These are phyloP conservation scores for Talaromyces trachyspermus DNA, from an alignment of 495 filamentous ascomycete species.

Conservation along the genomic window DNA sequence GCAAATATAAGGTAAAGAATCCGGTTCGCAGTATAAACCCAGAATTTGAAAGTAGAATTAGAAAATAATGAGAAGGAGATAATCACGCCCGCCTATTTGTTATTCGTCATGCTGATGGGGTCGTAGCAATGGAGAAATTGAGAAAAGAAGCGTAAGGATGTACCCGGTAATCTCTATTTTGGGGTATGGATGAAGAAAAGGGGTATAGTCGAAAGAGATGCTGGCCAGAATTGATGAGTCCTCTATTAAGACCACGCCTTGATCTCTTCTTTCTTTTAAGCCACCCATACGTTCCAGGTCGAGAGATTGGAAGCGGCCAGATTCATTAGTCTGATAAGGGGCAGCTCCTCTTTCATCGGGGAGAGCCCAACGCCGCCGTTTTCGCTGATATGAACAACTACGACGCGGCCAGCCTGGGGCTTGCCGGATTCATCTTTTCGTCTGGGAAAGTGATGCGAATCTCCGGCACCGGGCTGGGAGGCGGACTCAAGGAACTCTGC, in stretches of 20 bases:
- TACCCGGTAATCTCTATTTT: neutral
- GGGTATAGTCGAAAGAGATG: neutral
- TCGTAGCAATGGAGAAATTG: conserved; percentile 13
- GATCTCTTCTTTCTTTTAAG: conserved; percentile 68
- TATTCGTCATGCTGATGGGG: conserved; percentile 9
- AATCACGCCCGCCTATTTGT: conserved; percentile 8
- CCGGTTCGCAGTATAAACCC: conserved; percentile 15
- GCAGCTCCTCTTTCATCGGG: conserved; percentile 73
- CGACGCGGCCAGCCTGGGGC: conserved; percentile 74
- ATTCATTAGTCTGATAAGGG: conserved; percentile 77
- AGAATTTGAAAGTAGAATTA: conserved; percentile 24
- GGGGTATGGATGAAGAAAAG: no score
- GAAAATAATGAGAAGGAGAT: conserved; percentile 11
- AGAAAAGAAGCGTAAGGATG: conserved; percentile 15
- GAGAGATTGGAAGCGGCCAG: conserved; percentile 76
- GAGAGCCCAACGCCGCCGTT: conserved; percentile 76
- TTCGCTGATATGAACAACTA: conserved; percentile 90
- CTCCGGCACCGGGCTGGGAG: conserved; percentile 82
- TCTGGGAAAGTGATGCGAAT: conserved; percentile 99
- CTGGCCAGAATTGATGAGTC: neutral
- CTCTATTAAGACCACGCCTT: conserved; percentile 28
- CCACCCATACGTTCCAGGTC: conserved; percentile 94
- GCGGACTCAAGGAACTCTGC: conserved; percentile 63
- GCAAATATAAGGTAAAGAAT: conserved; percentile 6
- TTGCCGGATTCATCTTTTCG: conserved; percentile 77